Evolutionary conservation across 1,284 basidiomycete genomes (phyloP).

Genomic region (Phellopilus nigrolimitatus): DNA sequence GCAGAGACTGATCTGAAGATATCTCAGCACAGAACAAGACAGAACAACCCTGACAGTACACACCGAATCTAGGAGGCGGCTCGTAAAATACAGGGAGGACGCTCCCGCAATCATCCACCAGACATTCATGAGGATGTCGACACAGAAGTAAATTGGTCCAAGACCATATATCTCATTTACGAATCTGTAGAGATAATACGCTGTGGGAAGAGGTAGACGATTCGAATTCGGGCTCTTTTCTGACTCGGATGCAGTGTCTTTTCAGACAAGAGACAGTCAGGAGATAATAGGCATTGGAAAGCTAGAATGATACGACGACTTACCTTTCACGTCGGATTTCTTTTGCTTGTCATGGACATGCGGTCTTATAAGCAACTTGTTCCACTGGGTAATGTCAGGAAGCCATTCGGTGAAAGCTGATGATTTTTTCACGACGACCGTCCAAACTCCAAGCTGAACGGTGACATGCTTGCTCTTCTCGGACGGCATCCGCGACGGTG

Average conservation of each 20-base stretch:
- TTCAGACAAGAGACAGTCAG: too few species aligned
- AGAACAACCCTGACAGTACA: neutral
- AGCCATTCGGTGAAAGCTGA: neutral
- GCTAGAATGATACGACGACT: too few species aligned
- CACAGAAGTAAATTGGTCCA: neutral
- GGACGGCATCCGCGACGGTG: too few species aligned
- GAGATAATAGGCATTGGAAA: too few species aligned
- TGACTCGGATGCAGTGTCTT: neutral
- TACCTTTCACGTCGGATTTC: too few species aligned
- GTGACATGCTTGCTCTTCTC: neutral
- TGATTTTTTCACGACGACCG: neutral
- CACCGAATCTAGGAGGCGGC: neutral
- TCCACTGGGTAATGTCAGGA: neutral
- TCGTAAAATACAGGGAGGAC: constrained; percentile 1
- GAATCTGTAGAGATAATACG: neutral
- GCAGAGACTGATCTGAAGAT: neutral
- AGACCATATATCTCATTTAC: constrained; percentile 4
- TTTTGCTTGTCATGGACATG: too few species aligned
- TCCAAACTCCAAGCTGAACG: constrained; percentile 10
- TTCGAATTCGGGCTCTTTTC: neutral
- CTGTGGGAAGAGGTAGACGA: neutral
- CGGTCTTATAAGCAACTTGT: neutral
- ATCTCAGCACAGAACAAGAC: neutral
- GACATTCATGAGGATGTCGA: neutral
- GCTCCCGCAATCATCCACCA: neutral